Percentiles rank a stretch among this genome's conserved stretches.
phyloP scores from a whole-genome alignment of 225 moss, liverwort and hornwort genomes.

The Physcomitrellopsis africana region DNA sequence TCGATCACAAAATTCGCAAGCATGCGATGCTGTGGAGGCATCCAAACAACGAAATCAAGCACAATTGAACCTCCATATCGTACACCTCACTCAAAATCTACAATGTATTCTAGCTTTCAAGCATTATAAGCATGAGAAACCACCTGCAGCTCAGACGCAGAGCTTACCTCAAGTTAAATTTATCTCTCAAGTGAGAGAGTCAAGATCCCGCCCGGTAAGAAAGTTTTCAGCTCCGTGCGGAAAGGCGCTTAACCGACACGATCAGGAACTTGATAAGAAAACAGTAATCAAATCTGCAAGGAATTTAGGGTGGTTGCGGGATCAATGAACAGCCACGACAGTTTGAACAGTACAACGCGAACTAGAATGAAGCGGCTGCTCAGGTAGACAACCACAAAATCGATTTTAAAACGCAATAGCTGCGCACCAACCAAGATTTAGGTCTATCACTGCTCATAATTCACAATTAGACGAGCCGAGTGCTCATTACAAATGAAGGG shows the following conservation, averaged over 20 bases:
- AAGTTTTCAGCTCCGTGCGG: background rate
- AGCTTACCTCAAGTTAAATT: background rate
- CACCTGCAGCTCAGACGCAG: background rate
- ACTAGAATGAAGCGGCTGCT: too few species aligned
- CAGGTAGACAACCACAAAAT: too few species aligned
- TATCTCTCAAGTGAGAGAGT: background rate
- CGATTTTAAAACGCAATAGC: too few species aligned
- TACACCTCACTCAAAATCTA: background rate
- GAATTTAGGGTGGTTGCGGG: too few species aligned
- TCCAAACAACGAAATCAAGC: background rate
- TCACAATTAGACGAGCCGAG: too few species aligned
- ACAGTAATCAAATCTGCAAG: too few species aligned
- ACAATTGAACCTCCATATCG: background rate
- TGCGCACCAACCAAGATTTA: too few species aligned
- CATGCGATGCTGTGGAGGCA: background rate
- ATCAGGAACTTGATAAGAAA: background rate
- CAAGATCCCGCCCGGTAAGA: conserved; percentile 8
- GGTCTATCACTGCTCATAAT: too few species aligned
- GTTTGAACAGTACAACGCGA: too few species aligned
- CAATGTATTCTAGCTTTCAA: background rate
- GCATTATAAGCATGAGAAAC: background rate
- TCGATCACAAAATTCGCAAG: background rate
- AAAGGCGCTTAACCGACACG: background rate
- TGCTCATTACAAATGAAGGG: too few species aligned
- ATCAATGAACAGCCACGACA: too few species aligned